Evolutionary conservation across 345 rosid genomes (phyloP).

Genomic region (Leavenworthia alabamica): DNA sequence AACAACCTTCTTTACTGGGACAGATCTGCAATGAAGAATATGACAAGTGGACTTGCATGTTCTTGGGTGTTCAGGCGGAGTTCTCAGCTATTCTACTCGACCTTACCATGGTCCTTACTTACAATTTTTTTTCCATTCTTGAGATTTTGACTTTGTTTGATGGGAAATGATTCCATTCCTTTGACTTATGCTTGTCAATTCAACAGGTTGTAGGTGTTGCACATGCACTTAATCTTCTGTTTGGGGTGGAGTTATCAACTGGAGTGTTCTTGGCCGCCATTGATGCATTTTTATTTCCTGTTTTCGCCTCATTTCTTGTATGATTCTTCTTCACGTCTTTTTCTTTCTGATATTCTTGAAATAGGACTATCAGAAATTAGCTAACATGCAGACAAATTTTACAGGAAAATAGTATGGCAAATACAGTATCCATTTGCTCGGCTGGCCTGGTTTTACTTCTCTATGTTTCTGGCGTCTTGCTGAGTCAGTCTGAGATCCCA

Average conservation of each 20-base stretch:
- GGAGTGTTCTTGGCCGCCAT: slow-evolving; percentile 78
- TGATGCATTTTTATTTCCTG: slow-evolving; percentile 77
- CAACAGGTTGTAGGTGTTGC: slow-evolving; percentile 96
- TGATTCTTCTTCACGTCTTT: slow-evolving; percentile 14
- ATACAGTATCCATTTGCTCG: slow-evolving; percentile 42
- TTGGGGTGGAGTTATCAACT: slow-evolving; percentile 76
- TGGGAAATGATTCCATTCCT: not conserved
- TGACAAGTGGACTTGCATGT: slow-evolving; percentile 59
- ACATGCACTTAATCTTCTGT: slow-evolving; percentile 80
- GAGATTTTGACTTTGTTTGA: not conserved
- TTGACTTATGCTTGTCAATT: slow-evolving; percentile 20
- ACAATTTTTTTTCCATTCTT: not conserved
- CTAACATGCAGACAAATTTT: slow-evolving; percentile 11
- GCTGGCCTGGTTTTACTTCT: slow-evolving; percentile 54
- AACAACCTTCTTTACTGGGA: slow-evolving; percentile 17
- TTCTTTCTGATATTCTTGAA: not conserved
- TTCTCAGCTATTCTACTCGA: slow-evolving; percentile 71
- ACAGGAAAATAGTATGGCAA: slow-evolving; percentile 68
- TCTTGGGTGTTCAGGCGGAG: slow-evolving; percentile 82
- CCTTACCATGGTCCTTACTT: slow-evolving; percentile 62
- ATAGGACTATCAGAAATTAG: slow-evolving; percentile 6
- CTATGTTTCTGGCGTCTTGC: slow-evolving; percentile 61
- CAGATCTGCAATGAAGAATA: slow-evolving; percentile 92
- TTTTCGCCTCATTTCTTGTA: slow-evolving; percentile 72
- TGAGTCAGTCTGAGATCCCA: slow-evolving; percentile 74